Percentiles rank a stretch among this genome's conserved stretches.
These are phyloP conservation scores for Papiliotrema nemorosa DNA, from an alignment of 1,284 basidiomycete genomes.

Conservation along the genomic window DNA sequence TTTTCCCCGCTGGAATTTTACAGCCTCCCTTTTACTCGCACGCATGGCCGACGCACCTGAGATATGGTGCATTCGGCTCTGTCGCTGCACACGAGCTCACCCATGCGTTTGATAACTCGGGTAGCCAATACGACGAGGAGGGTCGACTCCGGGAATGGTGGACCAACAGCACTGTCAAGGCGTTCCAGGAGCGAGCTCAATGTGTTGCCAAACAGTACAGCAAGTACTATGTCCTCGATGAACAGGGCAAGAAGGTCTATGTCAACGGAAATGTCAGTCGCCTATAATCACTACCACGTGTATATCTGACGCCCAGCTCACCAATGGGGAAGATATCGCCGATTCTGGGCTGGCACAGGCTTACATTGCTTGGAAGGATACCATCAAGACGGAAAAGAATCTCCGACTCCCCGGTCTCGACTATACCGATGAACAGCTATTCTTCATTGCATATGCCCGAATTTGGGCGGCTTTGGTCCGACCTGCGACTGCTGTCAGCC, in stretches of 20 bases:
- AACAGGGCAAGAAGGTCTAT: conserved; percentile 74
- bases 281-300: background rate
- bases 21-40: conserved; percentile 87
- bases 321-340: conserved; percentile 85
- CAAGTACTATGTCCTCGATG: conserved; percentile 75
- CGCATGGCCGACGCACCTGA: conserved; percentile 77
- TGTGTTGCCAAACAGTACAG: conserved; percentile 90
- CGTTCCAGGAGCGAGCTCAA: conserved; percentile 76
- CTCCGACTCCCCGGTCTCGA: conserved; percentile 72
- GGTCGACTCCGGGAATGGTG: conserved; percentile 66
- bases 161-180: conserved; percentile 72
- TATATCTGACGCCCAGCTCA: conserved; percentile 45
- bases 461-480: conserved; percentile 37
- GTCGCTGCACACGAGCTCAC: conserved; percentile 84
- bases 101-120: conserved; percentile 92
- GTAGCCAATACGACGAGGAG: conserved; percentile 56
- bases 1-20: conserved; percentile 94
- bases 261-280: conserved; percentile 69
- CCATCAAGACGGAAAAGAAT: conserved; percentile 55
- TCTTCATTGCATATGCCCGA: conserved; percentile 75
- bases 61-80: conserved; percentile 86
- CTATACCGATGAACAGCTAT: conserved; percentile 77
- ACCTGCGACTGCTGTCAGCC: conserved; percentile 59
- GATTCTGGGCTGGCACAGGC: conserved; percentile 81
- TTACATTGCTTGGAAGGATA: conserved; percentile 79